These are phyloP conservation scores for Paraphaeosphaeria minitans DNA, from an alignment of 2,329 filamentous ascomycete species.

Conservation along the genomic window DNA sequence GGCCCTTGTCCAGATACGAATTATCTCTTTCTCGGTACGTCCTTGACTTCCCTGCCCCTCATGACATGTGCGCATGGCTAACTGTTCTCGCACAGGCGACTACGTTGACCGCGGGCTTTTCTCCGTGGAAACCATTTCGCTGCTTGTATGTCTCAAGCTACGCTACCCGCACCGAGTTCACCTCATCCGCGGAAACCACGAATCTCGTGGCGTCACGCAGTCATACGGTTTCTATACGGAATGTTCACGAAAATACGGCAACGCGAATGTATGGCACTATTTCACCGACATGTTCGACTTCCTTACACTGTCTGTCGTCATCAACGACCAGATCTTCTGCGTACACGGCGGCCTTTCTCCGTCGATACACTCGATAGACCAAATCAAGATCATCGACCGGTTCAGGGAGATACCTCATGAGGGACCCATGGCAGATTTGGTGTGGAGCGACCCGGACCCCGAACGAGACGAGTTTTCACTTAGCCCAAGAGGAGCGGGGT, in stretches of 20 bases:
- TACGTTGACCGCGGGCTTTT: constrained; percentile 99
- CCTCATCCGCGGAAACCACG: constrained; percentile 96
- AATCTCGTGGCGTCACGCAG: constrained; percentile 95
- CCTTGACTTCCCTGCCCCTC: constrained; percentile 12
- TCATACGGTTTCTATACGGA: constrained; percentile 99
- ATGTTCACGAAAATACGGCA: constrained; percentile 96
- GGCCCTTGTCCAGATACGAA: constrained; percentile 98
- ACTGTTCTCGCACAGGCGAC: constrained; percentile 67
- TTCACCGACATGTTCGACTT: constrained; percentile 99
- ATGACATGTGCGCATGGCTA: constrained; percentile 26
- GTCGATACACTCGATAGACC: constrained; percentile 95
- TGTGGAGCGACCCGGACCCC: constrained; percentile 98
- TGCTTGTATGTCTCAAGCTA: constrained; percentile 95
- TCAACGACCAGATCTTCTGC: constrained; percentile 98
- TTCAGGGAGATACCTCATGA: constrained; percentile 99
- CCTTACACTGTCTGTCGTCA: constrained; percentile 92
- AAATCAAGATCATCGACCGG: constrained; percentile 99
- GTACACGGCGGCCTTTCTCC: constrained; percentile 79
- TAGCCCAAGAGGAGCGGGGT: constrained; percentile 89
- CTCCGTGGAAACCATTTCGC: constrained; percentile 97
- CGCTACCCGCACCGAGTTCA: constrained; percentile 96
- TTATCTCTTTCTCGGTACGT: constrained; percentile 89
- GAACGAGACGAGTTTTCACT: constrained; percentile 97
- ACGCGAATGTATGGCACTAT: constrained; percentile 98
- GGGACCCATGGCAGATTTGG: constrained; percentile 98